Base-by-base conservation (phyloP, 2,329 filamentous ascomycete species). In the Exophiala xenobiotica region DNA sequence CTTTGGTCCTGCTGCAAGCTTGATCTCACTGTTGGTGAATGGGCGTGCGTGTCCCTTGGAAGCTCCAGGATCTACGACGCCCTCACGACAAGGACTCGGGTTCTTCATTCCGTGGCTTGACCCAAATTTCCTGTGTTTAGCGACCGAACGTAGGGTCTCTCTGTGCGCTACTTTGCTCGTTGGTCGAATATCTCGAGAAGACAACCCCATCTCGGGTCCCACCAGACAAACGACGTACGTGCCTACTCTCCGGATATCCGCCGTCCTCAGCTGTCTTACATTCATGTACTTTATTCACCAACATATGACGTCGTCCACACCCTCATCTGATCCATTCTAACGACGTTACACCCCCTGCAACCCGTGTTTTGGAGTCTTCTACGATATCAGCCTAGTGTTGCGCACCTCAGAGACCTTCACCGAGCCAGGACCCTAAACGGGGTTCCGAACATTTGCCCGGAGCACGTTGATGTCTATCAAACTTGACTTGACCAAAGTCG, bases 371-470 rank as follows among this genome's bases (percentile, higher is more conserved):
- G 27, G n/a, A 5, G 31, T 35, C 31, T 35, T 14, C 31, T 14
- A 35, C n/a, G 6, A n/a, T 14, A 14, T 9, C 31, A 14, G 9
- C 18, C n/a, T 35, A 35, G 31, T 35, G n/a, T 35, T 35, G 31
- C 31, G 8, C n/a, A 8, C 3, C 31, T 16, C 31, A 35, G 31
- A 16, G 14, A 19, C 46, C 26, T 6, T 31, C 23, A 23, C 31
- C 23, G 42, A 40, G 40, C 18, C 20, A 39, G 3, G 11, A 31
- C 8, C 39, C n/a, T 48, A 42, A n/a, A 27, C 27, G 35, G 42
- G 35, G 16, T 23, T 42, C 51, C 51, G 35, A 54, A 50, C 46
- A 12, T 49, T 54, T 54, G 46, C 51, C 51, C 51, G 51, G 35
- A 29, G 31, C 9, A n/a, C 31, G 6, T 14, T 12, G 11, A 35